Evolutionary conservation across 2,329 filamentous ascomycete genomes (phyloP).

Genomic region (Cytospora mali): DNA sequence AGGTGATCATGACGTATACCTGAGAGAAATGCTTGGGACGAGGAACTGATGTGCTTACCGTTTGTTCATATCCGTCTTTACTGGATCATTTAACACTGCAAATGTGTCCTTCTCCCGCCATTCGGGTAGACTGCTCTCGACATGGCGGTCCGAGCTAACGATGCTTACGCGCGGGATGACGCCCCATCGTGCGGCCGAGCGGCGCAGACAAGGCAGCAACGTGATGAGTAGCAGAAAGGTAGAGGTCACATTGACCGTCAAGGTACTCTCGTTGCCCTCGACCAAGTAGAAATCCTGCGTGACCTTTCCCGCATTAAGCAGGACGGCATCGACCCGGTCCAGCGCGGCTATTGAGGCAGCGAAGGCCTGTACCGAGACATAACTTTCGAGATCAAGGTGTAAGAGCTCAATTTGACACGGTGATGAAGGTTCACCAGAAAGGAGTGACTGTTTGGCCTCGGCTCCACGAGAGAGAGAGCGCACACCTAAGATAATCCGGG

Average conservation of each 20-base stretch:
- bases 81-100: too few relatives aligned
- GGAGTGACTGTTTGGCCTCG: constrained; percentile 44
- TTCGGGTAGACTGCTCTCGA: too few relatives aligned
- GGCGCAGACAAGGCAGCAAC: constrained; percentile 46
- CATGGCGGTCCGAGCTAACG: constrained; percentile 47
- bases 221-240: constrained; percentile 49
- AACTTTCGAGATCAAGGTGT: constrained; percentile 51
- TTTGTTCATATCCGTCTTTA: too few relatives aligned
- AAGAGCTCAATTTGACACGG: constrained; percentile 55
- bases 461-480: constrained; percentile 42
- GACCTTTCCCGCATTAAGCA: constrained; percentile 44
- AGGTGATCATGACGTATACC: too few relatives aligned
- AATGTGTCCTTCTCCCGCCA: too few relatives aligned
- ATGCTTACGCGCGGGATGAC: constrained; percentile 41
- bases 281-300: constrained; percentile 25
- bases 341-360: constrained; percentile 35
- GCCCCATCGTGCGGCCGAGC: constrained; percentile 39
- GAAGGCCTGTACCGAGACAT: constrained; percentile 50
- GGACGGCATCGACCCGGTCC: constrained; percentile 45
- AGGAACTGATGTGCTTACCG: too few relatives aligned
- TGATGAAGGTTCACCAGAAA: too few relatives aligned
- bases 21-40: too few relatives aligned
- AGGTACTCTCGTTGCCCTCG: constrained; percentile 46
- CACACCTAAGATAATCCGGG: constrained; percentile 44
- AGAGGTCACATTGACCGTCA: constrained; percentile 51